A percentile compares a stretch with the other conserved stretches of the same genome.
These are phyloP conservation scores for Mallotus repandus DNA, from an alignment of 441 rosid species.

Conservation along the genomic window DNA sequence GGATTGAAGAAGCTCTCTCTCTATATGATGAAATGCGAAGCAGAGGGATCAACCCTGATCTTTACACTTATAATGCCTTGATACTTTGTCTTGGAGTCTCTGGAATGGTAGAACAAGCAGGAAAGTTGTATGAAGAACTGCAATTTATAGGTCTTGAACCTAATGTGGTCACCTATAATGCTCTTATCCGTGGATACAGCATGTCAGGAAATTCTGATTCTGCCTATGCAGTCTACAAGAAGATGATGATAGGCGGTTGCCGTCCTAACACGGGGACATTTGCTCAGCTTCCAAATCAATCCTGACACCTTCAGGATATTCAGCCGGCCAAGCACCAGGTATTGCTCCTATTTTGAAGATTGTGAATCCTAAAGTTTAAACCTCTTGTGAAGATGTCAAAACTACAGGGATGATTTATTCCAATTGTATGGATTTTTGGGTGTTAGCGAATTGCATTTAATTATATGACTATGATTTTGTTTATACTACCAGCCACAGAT, in stretches of 20 bases:
- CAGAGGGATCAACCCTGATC: conserved; percentile 67
- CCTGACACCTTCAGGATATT: conserved; percentile 33
- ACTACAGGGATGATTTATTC: background rate
- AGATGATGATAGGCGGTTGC: conserved; percentile 84
- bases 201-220: conserved; percentile 64
- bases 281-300: conserved; percentile 81
- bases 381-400: too few species aligned
- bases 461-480: too few species aligned
- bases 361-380: background rate
- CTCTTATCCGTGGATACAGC: conserved; percentile 79
- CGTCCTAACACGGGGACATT: conserved; percentile 78
- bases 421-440: background rate
- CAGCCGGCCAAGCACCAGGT: background rate
- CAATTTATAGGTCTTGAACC: conserved; percentile 70
- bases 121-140: conserved; percentile 59
- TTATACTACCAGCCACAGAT: too few species aligned
- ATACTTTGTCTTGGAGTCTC: conserved; percentile 62
- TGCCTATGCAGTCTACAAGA: conserved; percentile 76
- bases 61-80: conserved; percentile 78
- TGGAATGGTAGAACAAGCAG: conserved; percentile 77
- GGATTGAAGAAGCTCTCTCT: conserved; percentile 67
- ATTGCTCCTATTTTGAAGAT: background rate
- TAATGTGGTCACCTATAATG: conserved; percentile 84
- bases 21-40: conserved; percentile 68
- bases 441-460: too few species aligned